A percentile compares a stretch with the other conserved stretches of the same genome.
Evolutionary conservation across 306 rosid species (phyloP).

Genomic region (Vigna reflexopilosa): DNA sequence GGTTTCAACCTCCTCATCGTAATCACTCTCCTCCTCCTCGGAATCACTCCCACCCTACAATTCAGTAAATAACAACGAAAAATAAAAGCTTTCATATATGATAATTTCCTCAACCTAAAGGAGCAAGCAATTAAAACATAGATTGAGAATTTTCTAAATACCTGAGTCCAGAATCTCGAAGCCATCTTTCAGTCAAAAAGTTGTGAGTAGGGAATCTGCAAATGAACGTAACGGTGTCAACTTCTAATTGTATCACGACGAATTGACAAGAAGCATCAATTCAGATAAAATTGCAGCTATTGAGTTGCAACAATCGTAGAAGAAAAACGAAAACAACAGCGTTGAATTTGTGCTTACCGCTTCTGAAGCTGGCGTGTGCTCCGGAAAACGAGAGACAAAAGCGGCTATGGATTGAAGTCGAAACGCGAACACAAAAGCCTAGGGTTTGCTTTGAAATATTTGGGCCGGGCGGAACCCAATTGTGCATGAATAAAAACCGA

Average conservation of each 20-base stretch:
- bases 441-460: neutral
- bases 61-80: neutral
- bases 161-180: constrained; percentile 62
- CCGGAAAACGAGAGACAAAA: neutral
- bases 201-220: constrained; percentile 28
- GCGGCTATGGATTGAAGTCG: neutral
- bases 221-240: neutral
- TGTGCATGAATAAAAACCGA: too few relatives aligned
- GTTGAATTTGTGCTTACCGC: neutral
- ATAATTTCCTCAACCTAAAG: neutral
- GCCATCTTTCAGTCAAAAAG: constrained; percentile 42
- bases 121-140: neutral
- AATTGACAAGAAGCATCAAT: neutral
- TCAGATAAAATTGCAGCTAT: neutral
- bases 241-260: too few relatives aligned
- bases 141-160: neutral
- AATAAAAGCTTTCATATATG: neutral
- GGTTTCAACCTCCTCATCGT: constrained; percentile 58
- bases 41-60: constrained; percentile 79
- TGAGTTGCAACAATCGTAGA: neutral
- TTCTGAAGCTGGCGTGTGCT: neutral
- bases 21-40: constrained; percentile 77
- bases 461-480: neutral
- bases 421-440: neutral
- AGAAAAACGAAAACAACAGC: neutral